Percentiles rank a stretch among this genome's conserved stretches.
phyloP scores from a whole-genome alignment of 176 grass and related monocot genomes.

The Rhynchospora pubera region DNA sequence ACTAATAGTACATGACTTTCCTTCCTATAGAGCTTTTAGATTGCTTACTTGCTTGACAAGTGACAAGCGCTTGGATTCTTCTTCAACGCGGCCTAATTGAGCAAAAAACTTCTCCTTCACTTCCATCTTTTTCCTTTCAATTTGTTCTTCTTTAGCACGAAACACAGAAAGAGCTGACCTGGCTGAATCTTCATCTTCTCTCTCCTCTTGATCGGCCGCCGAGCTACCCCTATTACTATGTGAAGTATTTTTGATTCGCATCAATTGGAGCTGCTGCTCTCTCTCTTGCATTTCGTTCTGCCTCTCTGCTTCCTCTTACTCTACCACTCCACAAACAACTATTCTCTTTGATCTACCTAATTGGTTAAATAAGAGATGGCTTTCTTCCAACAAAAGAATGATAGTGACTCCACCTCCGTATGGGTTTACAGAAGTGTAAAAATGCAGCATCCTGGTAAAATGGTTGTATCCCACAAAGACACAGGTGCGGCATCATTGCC shows the following conservation, averaged over 20 bases:
- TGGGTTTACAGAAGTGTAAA: background rate
- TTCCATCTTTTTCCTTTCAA: slow-evolving; percentile 85
- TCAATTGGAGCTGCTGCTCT: slow-evolving; percentile 78
- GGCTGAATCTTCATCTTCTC: slow-evolving; percentile 29
- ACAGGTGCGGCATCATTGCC: slow-evolving; percentile 28
- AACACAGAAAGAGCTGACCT: slow-evolving; percentile 73
- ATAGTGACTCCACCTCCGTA: slow-evolving; percentile 5
- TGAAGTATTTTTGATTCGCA: slow-evolving; percentile 56
- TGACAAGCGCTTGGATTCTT: slow-evolving; percentile 80
- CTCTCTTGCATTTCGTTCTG: slow-evolving; percentile 32
- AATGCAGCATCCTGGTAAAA: slow-evolving; percentile 24
- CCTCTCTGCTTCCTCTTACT: slow-evolving; percentile 28
- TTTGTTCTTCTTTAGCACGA: slow-evolving; percentile 90
- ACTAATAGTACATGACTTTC: background rate
- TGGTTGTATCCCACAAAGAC: slow-evolving; percentile 37
- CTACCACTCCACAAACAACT: background rate
- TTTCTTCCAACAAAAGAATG: slow-evolving; percentile 20
- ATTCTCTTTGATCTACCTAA: slow-evolving; percentile 7
- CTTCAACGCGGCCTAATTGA: slow-evolving; percentile 80
- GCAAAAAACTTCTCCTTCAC: slow-evolving; percentile 76
- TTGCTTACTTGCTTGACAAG: slow-evolving; percentile 56
- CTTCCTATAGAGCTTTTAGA: background rate
- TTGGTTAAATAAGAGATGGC: slow-evolving; percentile 23
- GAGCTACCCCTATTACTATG: slow-evolving; percentile 14
- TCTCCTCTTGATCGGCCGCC: slow-evolving; percentile 9